A percentile compares a stretch with the other conserved stretches of the same genome.
Conservation (phyloP, 352 stramenopile genomes). For the Pythium plurisporium region DNA sequence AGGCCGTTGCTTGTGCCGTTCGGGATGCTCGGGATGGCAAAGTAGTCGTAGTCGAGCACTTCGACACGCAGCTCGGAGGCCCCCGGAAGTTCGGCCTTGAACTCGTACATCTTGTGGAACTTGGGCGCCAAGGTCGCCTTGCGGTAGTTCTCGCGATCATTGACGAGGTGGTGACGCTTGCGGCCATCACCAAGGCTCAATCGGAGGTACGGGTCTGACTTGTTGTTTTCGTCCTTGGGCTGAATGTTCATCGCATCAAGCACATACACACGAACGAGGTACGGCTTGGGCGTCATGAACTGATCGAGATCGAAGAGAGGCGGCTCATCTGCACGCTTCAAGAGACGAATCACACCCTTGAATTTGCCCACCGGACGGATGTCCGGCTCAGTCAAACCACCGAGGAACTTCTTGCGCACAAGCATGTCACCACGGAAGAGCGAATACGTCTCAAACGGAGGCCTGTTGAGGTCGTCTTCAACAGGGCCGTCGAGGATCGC, state of each 20-base stretch:
- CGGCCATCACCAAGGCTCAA: slow-evolving; percentile 75
- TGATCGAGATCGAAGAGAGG: slow-evolving; percentile 69
- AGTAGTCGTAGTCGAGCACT: slow-evolving; percentile 70
- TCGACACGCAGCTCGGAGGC: slow-evolving; percentile 66
- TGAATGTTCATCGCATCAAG: slow-evolving; percentile 76
- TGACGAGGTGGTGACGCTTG: slow-evolving; percentile 64
- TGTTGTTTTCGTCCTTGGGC: slow-evolving; percentile 80
- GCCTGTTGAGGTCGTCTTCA: slow-evolving; percentile 57
- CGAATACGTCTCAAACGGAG: slow-evolving; percentile 80
- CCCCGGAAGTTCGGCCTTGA: slow-evolving; percentile 85
- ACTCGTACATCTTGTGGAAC: slow-evolving; percentile 90
- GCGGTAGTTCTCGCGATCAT: slow-evolving; percentile 77
- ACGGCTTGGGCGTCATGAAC: slow-evolving; percentile 72
- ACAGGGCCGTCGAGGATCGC: slow-evolving; percentile 43
- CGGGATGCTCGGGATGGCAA: slow-evolving; percentile 51
- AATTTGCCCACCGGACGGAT: slow-evolving; percentile 77
- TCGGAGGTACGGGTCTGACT: slow-evolving; percentile 81
- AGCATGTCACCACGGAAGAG: slow-evolving; percentile 59
- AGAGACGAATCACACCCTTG: slow-evolving; percentile 85
- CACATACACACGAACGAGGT: slow-evolving; percentile 85
- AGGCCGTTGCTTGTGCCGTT: slow-evolving; percentile 49
- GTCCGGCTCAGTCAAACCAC: slow-evolving; percentile 24
- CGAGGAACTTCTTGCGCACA: slow-evolving; percentile 31
- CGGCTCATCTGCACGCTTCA: slow-evolving; percentile 61
- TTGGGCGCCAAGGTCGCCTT: slow-evolving; percentile 72